phyloP scores from a whole-genome alignment of 2,329 filamentous ascomycete genomes.

The Calonectria naviculata region DNA sequence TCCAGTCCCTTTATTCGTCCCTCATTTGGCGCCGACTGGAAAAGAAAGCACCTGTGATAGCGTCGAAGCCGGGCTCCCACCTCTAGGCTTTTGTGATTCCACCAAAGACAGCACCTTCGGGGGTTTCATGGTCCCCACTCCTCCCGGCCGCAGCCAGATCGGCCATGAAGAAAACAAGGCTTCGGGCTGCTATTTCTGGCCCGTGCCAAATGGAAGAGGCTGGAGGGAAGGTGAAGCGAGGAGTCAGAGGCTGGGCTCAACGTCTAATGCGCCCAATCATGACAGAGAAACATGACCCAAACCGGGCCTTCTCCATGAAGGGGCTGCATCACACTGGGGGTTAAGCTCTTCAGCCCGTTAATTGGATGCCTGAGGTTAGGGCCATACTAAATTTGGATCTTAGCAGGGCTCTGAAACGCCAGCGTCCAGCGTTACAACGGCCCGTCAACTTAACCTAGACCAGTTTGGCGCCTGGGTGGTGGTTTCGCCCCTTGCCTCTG shows the following conservation, averaged over 20 bases:
- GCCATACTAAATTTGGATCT: conserved; percentile 47
- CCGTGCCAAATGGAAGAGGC: conserved; percentile 6
- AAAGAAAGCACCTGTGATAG: conserved; percentile 20
- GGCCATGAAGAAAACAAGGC: conserved; percentile 17
- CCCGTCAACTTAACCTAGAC: conserved; percentile 24
- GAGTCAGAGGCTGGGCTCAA: conserved; percentile 34
- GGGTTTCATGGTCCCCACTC: conserved; percentile 27
- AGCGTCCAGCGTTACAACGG: conserved; percentile 38
- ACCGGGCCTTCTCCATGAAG: conserved; percentile 29
- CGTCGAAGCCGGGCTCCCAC: conserved; percentile 24
- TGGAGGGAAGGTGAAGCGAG: conserved; percentile 32
- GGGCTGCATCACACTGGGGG: conserved; percentile 40
- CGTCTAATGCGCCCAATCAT: conserved; percentile 35
- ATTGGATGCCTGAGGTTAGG: conserved; percentile 47
- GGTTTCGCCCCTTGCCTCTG: neutral
- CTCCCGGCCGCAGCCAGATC: conserved; percentile 32
- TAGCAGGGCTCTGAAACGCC: conserved; percentile 44
- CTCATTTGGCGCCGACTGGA: conserved; percentile 19
- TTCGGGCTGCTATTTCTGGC: conserved; percentile 37
- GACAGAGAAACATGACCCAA: conserved; percentile 39
- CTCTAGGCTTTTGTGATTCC: conserved; percentile 20
- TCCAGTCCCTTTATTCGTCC: conserved; percentile 6
- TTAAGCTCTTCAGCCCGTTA: conserved; percentile 42
- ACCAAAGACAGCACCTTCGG: conserved; percentile 22
- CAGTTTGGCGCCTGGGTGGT: conserved; percentile 2